These are phyloP conservation scores for Penicillium verhagenii DNA, from an alignment of 495 filamentous ascomycete species.

Conservation along the genomic window DNA sequence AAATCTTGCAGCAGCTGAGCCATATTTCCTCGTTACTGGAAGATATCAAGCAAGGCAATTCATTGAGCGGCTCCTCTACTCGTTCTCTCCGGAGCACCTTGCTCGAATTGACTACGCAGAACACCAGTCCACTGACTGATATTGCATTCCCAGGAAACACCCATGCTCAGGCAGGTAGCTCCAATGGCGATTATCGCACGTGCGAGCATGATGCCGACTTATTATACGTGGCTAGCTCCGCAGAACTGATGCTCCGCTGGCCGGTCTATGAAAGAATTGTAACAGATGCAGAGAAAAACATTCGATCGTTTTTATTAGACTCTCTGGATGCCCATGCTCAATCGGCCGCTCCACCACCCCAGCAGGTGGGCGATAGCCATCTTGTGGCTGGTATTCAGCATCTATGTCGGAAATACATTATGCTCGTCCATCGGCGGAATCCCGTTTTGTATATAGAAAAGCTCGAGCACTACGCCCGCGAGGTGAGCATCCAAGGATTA, in stretches of 20 bases:
- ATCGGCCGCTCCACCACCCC: slow-evolving; percentile 6
- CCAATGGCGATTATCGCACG: slow-evolving; percentile 16
- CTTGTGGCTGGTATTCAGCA: slow-evolving; percentile 21
- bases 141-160: slow-evolving; percentile 12
- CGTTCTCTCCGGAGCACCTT: slow-evolving; percentile 20
- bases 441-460: slow-evolving; percentile 23
- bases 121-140: slow-evolving; percentile 16
- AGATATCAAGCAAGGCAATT: slow-evolving; percentile 22
- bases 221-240: slow-evolving; percentile 25
- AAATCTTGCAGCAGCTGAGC: slow-evolving; percentile 22
- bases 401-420: slow-evolving; percentile 20
- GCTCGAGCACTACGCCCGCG: slow-evolving; percentile 23
- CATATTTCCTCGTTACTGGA: slow-evolving; percentile 26
- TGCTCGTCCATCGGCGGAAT: slow-evolving; percentile 19
- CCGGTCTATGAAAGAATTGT: slow-evolving; percentile 23
- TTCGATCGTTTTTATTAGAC: slow-evolving; percentile 27
- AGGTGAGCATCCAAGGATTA: slow-evolving; percentile 25
- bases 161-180: slow-evolving; percentile 2
- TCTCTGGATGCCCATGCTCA: slow-evolving; percentile 18
- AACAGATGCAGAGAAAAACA: slow-evolving; percentile 23
- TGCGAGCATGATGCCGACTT: slow-evolving; percentile 22
- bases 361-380: slow-evolving; percentile 12
- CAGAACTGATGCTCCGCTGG: slow-evolving; percentile 31
- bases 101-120: slow-evolving; percentile 15
- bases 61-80: slow-evolving; percentile 15